These are phyloP conservation scores for Mycena vulgaris DNA, from an alignment of 768 basidiomycete species.

Conservation along the genomic window DNA sequence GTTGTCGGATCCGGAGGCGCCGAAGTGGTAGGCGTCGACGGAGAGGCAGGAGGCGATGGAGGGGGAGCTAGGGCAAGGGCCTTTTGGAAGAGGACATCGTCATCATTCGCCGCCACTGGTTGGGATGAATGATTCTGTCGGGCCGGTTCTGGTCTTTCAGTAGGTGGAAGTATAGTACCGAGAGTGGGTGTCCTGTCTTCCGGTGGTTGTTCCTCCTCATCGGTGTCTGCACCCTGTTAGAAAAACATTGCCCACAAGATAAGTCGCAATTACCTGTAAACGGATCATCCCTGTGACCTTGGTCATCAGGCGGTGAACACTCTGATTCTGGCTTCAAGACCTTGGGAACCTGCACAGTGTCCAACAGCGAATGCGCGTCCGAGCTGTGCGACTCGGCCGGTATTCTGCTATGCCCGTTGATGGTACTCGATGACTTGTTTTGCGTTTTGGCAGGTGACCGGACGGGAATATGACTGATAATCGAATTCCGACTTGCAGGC, in stretches of 20 bases:
- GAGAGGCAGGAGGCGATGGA: conserved; percentile 51
- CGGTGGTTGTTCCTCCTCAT: conserved; percentile 13
- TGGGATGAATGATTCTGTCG: conserved; percentile 38
- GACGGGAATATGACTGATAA: conserved; percentile 62
- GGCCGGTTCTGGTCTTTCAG: conserved; percentile 32
- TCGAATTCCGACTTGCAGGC: conserved; percentile 45
- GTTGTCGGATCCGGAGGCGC: conserved; percentile 6
- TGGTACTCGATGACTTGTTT: conserved; percentile 9
- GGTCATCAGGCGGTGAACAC: not conserved
- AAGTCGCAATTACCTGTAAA: conserved; percentile 21
- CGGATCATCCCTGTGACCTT: conserved; percentile 2
- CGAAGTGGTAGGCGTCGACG: conserved; percentile 38
- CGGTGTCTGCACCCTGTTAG: conserved; percentile 24
- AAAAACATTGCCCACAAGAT: not conserved
- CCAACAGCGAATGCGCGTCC: not conserved
- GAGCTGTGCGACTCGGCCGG: conserved; percentile 5
- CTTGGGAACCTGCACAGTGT: not conserved
- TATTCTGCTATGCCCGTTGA: conserved; percentile 22
- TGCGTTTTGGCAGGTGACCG: conserved; percentile 54
- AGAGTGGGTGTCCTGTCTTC: conserved; percentile 45
- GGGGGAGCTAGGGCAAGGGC: conserved; percentile 32
- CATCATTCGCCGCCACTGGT: conserved; percentile 12
- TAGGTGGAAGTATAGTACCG: conserved; percentile 28
- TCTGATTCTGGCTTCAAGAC: conserved; percentile 2
- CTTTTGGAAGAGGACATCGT: conserved; percentile 30